Percentiles rank a stretch among this genome's conserved stretches.
These are phyloP conservation scores for Gleditsia sinensis DNA, from an alignment of 306 rosid genomes.

Conservation along the genomic window DNA sequence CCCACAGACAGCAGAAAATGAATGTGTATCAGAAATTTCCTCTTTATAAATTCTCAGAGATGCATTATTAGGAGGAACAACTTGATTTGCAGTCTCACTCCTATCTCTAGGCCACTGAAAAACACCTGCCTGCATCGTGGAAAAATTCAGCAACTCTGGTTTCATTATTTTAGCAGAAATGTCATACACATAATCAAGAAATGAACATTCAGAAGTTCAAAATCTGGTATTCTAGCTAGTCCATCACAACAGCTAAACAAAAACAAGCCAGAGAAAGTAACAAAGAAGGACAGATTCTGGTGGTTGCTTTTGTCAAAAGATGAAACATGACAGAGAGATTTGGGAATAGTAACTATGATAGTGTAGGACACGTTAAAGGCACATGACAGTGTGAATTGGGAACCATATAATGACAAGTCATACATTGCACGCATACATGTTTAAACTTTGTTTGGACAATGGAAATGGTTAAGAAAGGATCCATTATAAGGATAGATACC, in stretches of 20 bases:
- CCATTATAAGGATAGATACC: not conserved
- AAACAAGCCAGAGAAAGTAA: constrained; percentile 1
- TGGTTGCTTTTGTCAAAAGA: not conserved
- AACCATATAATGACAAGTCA: not conserved
- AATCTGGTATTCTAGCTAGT: not conserved
- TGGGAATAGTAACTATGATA: not conserved
- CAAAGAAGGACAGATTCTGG: not conserved
- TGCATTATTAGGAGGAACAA: constrained; percentile 40
- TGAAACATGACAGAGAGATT: not conserved
- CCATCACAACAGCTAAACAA: not conserved
- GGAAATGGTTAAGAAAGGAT: not conserved
- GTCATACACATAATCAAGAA: not conserved
- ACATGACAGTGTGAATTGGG: too few relatives aligned
- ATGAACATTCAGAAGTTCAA: constrained; percentile 8
- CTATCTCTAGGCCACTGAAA: constrained; percentile 49
- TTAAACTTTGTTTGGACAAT: not conserved
- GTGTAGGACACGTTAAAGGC: not conserved
- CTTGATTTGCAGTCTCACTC: constrained; percentile 46
- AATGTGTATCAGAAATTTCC: constrained; percentile 47
- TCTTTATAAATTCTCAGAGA: constrained; percentile 38
- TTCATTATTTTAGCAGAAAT: not conserved
- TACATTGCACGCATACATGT: not conserved
- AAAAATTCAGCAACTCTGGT: not conserved
- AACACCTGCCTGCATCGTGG: constrained; percentile 30
- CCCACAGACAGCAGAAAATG: constrained; percentile 34